These are phyloP conservation scores for Chaetomium fimeti DNA, from an alignment of 495 filamentous ascomycete genomes.

Conservation along the genomic window DNA sequence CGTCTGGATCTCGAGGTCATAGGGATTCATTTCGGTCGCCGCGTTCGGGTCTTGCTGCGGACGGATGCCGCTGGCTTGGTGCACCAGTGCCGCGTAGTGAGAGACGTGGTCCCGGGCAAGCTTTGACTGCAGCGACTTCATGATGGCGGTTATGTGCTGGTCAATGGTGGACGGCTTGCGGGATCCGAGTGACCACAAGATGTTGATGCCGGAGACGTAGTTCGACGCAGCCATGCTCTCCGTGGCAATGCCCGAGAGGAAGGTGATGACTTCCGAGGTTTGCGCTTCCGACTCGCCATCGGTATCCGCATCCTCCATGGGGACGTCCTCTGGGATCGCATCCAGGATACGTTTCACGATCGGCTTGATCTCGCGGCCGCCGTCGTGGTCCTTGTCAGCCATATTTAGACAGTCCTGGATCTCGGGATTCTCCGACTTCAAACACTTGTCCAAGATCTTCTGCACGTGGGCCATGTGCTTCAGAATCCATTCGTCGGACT, in stretches of 20 bases:
- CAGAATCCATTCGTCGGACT: conserved; percentile 85
- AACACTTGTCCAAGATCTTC: conserved; percentile 83
- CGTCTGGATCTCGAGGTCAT: conserved; percentile 81
- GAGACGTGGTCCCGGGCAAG: conserved; percentile 91
- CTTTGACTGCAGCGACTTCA: conserved; percentile 92
- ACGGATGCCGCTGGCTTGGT: conserved; percentile 42
- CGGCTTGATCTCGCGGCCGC: conserved; percentile 59
- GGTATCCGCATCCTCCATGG: conserved; percentile 85
- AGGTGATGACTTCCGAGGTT: conserved; percentile 76
- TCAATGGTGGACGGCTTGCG: conserved; percentile 83
- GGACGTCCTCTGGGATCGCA: conserved; percentile 82
- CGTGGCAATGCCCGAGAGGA: conserved; percentile 75
- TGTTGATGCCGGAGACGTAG: conserved; percentile 82
- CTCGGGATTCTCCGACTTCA: conserved; percentile 83
- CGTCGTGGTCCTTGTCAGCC: conserved; percentile 63
- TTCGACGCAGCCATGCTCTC: conserved; percentile 76
- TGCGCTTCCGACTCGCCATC: conserved; percentile 70
- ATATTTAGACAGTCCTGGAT: conserved; percentile 87
- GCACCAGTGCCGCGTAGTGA: conserved; percentile 58
- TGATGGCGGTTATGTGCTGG: conserved; percentile 77
- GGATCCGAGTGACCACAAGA: conserved; percentile 85
- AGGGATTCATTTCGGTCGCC: conserved; percentile 61
- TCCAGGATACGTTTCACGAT: conserved; percentile 79
- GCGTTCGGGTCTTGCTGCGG: conserved; percentile 48
- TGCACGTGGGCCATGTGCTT: conserved; percentile 72